Conservation (phyloP, 2,329 filamentous ascomycete species). For the Sclerotinia trifoliorum region DNA sequence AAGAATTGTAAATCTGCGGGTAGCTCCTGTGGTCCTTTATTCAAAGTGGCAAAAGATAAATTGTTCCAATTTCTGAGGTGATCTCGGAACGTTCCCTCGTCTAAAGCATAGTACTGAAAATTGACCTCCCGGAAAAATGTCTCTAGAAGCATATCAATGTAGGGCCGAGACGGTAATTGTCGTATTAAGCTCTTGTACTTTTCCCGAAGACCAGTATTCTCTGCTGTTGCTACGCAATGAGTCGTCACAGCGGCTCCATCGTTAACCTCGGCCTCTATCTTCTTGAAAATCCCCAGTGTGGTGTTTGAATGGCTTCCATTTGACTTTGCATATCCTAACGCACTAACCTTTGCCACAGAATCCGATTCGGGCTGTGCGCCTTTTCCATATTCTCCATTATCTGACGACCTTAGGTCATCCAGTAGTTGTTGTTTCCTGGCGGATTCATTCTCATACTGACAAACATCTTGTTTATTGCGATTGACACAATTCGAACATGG, state of each 20-base stretch:
- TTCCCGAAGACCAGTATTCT: conserved; percentile 48
- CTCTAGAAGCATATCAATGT: conserved; percentile 54
- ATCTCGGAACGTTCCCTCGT: conserved; percentile 51
- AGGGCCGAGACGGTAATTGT: conserved; percentile 54
- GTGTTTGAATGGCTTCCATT: conserved; percentile 47
- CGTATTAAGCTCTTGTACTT: conserved; percentile 59
- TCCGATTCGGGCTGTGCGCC: conserved; percentile 33
- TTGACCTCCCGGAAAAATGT: conserved; percentile 59
- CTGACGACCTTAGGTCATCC: conserved; percentile 31
- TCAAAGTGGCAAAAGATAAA: conserved; percentile 52
- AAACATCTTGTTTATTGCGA: conserved; percentile 55
- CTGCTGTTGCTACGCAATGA: conserved; percentile 33
- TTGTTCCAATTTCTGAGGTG: conserved; percentile 56
- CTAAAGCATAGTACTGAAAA: conserved; percentile 57
- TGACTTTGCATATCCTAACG: conserved; percentile 54
- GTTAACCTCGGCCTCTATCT: conserved; percentile 50
- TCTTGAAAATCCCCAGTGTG: conserved; percentile 55
- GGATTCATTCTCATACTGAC: conserved; percentile 52
- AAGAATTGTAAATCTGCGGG: conserved; percentile 54
- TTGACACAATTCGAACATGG: conserved; percentile 60
- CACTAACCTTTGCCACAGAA: conserved; percentile 34
- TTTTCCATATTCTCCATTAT: conserved; percentile 27
- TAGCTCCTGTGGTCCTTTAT: conserved; percentile 51
- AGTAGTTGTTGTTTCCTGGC: conserved; percentile 37
- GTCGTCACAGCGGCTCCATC: conserved; percentile 30